Evolutionary conservation across 352 stramenopile species (phyloP), one percentile per base, ranked within the genome.

Genomic region (Phytophthora tubulina): DNA sequence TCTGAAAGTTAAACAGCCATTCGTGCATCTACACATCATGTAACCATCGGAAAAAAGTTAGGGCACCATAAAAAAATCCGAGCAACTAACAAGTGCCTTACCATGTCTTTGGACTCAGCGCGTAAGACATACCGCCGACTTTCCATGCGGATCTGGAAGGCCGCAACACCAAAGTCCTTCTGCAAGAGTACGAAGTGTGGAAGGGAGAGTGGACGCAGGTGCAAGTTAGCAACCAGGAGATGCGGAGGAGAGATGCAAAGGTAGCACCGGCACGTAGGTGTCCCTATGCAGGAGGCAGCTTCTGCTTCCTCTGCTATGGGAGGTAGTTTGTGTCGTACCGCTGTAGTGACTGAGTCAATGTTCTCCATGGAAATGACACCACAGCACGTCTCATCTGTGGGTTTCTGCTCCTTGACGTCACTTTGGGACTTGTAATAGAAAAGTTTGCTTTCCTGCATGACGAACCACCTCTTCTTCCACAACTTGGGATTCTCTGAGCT

Each of bases 1-100:
- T 91, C 58, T 96, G 89, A 73, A 96, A 96, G 41, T 95, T 94
- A 76, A 96, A 96, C 31, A 96, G 72, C 89, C 89, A 96, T 62
- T 95, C 85, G 60, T 95, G 87, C 89, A 96, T 96, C 89, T 95
- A 67, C n/a, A 21, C 2, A 14, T 4, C 30, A 63, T 41, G 11
- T 30, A 13, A 31, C 6, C 38, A 30, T 2, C 21, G 27, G 32
- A 11, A 67, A n/a, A 51, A 35, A 36, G 13, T 69, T 31, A 72
- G 49, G 21, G 63, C 30, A 49, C 35, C 27, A 59, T 21, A 7
- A 41, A 59, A 30, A n/a, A 49, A 32, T 48, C 36, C 4, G 8
- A 67, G 4, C n/a, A 67, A 36, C 15, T 13, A 11, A 35, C 10
- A 41, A 13, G 5, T 41, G 49, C 68, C 68, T 64, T 81, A 96